Evolutionary conservation across 129 eudicot species (phyloP), one percentile per base, ranked within the genome.

Genomic region (Escallonia herrerae): DNA sequence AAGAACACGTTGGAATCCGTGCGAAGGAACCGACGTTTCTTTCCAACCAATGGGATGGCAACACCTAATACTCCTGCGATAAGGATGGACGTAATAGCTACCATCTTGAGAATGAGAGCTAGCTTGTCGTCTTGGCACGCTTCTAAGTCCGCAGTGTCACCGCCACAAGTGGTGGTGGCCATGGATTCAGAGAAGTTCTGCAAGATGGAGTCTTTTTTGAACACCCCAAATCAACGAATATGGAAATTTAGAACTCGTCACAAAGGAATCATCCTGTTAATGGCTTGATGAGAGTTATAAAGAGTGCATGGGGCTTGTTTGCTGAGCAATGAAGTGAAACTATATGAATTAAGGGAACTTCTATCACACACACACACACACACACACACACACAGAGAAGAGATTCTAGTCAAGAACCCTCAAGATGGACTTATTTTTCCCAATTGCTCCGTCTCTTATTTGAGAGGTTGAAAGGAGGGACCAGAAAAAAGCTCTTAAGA

Each of bases 1-100:
- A 87, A 74, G 64, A 90, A 90, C 51, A 87, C 80, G 69, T 90
- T 82, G 43, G 95, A 82, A 76, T 90, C 97, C 0, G 93, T 84
- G 40, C 82, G 70, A 1, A 90, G 76, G 62, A 86, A 90, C 11
- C 87, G 80, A 5, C 89, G 83, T 13, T 82, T 82, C 70, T 78
- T 87, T 40, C 97, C 95, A 5, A 87, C 71, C 54, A 90, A 66
- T 14, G 95, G 97, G 57, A 87, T 80, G 11, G 95, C 87, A 5
- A 90, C 80, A 45, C 95, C 97, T 11, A 70, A 22, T 3, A 90
- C 82, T 45, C 97, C 95, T 2, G 91, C 69, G 3, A 80, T 5
- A 15, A 90, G 89, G 58, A 90, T 90, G 44, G 87, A 62, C 6
- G 74, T 93, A 57, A 90, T 78, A 5, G 95, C 90, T 51, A 69